Conservation (phyloP, 2,329 filamentous ascomycete genomes). For the Fusarium bactridioides region DNA sequence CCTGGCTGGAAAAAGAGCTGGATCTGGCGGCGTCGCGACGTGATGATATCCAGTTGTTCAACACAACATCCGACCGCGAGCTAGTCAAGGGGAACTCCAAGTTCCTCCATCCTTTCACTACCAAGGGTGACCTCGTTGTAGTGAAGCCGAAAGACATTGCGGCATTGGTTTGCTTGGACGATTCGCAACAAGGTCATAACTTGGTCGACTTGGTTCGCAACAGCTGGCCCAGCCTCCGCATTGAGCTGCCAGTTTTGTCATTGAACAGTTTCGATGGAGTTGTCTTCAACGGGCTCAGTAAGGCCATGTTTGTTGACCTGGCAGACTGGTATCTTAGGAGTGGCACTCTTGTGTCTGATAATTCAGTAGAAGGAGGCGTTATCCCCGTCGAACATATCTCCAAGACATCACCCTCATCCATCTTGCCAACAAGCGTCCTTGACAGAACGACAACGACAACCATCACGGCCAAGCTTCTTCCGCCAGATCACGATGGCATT, state of each 20-base stretch:
- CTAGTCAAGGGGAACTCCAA: background rate
- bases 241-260: background rate
- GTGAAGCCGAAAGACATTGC: rapidly evolving
- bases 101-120: background rate
- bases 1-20: background rate
- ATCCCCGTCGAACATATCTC: background rate
- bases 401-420: rapidly evolving
- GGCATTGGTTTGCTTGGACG: background rate
- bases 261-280: background rate
- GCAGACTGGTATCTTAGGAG: background rate
- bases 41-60: background rate
- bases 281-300: background rate
- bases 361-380: background rate
- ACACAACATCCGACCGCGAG: background rate
- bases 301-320: background rate
- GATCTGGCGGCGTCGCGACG: background rate
- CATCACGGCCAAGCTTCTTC: background rate
- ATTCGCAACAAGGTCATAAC: background rate
- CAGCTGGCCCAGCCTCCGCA: background rate
- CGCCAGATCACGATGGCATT: background rate
- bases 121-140: background rate
- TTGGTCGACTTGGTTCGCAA: background rate
- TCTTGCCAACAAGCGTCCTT: background rate
- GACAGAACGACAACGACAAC: background rate
- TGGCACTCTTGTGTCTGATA: too few relatives aligned